Conservation (phyloP, 768 basidiomycete genomes). For the Naganishia friedmannii region DNA sequence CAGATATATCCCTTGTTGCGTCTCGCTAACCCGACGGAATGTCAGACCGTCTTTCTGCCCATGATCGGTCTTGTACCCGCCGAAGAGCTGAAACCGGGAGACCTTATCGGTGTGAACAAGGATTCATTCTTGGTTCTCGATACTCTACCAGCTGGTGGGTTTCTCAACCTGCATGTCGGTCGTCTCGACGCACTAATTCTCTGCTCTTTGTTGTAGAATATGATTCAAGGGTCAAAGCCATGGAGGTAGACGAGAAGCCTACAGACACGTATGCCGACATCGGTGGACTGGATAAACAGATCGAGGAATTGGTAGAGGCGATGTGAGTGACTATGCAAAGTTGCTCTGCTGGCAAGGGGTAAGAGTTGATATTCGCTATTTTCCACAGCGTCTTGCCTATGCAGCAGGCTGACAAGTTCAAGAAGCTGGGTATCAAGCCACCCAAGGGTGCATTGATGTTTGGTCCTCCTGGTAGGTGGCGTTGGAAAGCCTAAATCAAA, state of each 20-base stretch:
- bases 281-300: slow-evolving; percentile 98
- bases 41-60: slow-evolving; percentile 86
- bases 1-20: neutral
- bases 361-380: neutral
- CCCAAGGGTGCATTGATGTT: slow-evolving; percentile 99
- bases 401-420: slow-evolving; percentile 98
- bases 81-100: slow-evolving; percentile 80
- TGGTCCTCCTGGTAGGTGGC: slow-evolving; percentile 72
- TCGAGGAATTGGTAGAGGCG: slow-evolving; percentile 95
- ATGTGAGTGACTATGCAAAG: slow-evolving; percentile 55
- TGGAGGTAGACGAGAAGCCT: slow-evolving; percentile 98
- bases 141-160: slow-evolving; percentile 67
- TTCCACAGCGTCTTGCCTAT: slow-evolving; percentile 72
- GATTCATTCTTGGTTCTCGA: slow-evolving; percentile 97
- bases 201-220: slow-evolving; percentile 63
- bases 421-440: slow-evolving; percentile 93
- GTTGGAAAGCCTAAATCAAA: neutral
- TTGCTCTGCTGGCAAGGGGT: neutral
- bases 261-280: slow-evolving; percentile 92
- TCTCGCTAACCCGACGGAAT: neutral
- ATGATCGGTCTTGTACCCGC: slow-evolving; percentile 95
- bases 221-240: slow-evolving; percentile 96
- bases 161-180: too few relatives aligned
- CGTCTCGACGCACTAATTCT: neutral
- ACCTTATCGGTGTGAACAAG: slow-evolving; percentile 98